Evolutionary conservation across 352 stramenopile genomes (phyloP), one percentile per base, ranked within the genome.

Genomic region (Globisporangium parvum): DNA sequence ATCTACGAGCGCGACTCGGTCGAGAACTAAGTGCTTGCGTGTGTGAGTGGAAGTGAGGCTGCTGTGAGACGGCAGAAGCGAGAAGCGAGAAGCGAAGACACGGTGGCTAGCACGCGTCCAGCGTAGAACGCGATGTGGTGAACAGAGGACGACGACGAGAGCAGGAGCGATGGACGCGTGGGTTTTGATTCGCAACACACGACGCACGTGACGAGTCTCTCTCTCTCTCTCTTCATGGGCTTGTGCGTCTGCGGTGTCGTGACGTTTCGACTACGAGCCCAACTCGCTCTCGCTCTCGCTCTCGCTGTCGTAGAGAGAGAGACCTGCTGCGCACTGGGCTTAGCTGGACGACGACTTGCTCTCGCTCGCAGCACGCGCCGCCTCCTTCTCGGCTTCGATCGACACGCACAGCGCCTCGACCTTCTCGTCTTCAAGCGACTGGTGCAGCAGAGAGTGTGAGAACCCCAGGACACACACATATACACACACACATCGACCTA

Each of bases 301-400:
- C 26, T 37, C 31, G n/a, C 53, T 48, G 33, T 33, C 18, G 14
- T 45, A 3, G 18, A 45, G 15, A 45, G n/a, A n/a, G n/a, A n/a
- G n/a, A n/a, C n/a, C 39, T 45, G 39, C 14, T 18, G 6, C 39
- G 6, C 14, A 4, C 2, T 14, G 15, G 47, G 11, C 28, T 57
- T 54, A 63, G 31, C 31, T 63, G 33, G 70, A 65, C 57, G 76
- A 86, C 64, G 80, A 84, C 70, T 91, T 91, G 77, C 69, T 88
- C 63, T 93, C 82, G 37, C 76, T 80, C 53, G 75, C 68, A 37
- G 77, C 77, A 28, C 80, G 80, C 60, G 80, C 84, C 12, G 77
- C 84, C 50, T 93, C 84, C 70, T 92, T 91, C 66, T 93, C 84
- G 14, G 81, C 83, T 59, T 93, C 84, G 47, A 93, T 91, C 61